Evolutionary conservation across 1,139 yeast species (phyloP).

Genomic region (Diutina mesorugosa): DNA sequence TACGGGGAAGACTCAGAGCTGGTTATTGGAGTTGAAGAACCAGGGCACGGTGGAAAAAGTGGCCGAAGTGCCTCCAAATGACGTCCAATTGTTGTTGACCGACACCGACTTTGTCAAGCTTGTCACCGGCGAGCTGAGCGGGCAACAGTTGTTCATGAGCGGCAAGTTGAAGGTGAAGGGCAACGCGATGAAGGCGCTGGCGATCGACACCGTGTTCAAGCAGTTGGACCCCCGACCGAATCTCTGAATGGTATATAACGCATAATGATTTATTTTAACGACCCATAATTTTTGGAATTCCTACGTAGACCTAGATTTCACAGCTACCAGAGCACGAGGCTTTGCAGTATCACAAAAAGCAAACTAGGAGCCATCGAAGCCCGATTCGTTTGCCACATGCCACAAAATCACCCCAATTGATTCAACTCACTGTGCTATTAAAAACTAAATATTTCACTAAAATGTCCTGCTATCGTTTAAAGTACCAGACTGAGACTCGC

Average conservation of each 20-base stretch:
- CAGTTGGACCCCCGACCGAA: conserved; percentile 44
- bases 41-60: conserved; percentile 45
- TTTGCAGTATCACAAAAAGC: too few species aligned
- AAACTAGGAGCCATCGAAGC: too few species aligned
- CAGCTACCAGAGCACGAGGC: too few species aligned
- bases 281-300: not conserved
- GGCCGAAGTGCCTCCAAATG: conserved; percentile 35
- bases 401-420: too few species aligned
- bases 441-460: too few species aligned
- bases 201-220: conserved; percentile 62
- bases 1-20: conserved; percentile 49
- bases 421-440: too few species aligned
- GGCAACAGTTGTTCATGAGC: conserved; percentile 73
- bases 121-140: conserved; percentile 68
- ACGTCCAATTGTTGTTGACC: conserved; percentile 50
- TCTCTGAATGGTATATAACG: conserved; percentile 5
- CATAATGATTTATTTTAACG: not conserved
- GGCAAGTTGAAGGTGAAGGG: conserved; percentile 83
- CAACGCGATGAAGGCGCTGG: conserved; percentile 80
- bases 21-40: conserved; percentile 63
- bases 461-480: too few species aligned
- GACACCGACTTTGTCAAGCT: conserved; percentile 59
- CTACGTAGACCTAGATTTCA: not conserved
- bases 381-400: too few species aligned
- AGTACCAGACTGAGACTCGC: too few species aligned